phyloP scores from a whole-genome alignment of 148 eudicot genomes.

The Gaultheria prostrata region DNA sequence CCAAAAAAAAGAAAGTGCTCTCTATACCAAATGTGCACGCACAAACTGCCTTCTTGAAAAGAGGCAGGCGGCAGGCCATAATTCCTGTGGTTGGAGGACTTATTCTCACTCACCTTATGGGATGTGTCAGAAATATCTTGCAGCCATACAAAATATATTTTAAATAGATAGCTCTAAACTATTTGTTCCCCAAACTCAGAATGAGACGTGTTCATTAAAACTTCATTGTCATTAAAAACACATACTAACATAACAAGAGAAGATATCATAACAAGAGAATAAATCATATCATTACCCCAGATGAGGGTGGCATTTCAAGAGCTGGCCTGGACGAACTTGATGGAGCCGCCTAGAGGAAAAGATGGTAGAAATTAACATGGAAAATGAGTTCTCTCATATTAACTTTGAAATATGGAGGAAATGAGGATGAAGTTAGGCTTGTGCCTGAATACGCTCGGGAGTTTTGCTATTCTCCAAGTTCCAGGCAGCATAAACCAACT shows the following conservation, averaged over 20 bases:
- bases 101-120: too few species aligned
- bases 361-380: background rate
- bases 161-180: background rate
- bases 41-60: background rate
- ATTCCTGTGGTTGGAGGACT: background rate
- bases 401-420: background rate
- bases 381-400: background rate
- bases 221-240: slow-evolving; percentile 2
- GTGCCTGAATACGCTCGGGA: slow-evolving; percentile 54
- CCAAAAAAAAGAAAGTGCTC: background rate
- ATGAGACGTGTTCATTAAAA: background rate
- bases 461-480: slow-evolving; percentile 32
- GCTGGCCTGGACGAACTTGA: slow-evolving; percentile 63
- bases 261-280: slow-evolving; percentile 1
- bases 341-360: slow-evolving; percentile 37
- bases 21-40: background rate
- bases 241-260: background rate
- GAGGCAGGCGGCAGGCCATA: background rate
- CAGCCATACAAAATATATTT: background rate
- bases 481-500: slow-evolving; percentile 43
- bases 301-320: slow-evolving; percentile 54
- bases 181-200: background rate
- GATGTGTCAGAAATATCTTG: too few species aligned
- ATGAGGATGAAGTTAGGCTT: slow-evolving; percentile 12
- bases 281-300: slow-evolving; percentile 47